Evolutionary conservation across 2,329 filamentous ascomycete genomes (phyloP).

Genomic region (Exophiala calicioides): DNA sequence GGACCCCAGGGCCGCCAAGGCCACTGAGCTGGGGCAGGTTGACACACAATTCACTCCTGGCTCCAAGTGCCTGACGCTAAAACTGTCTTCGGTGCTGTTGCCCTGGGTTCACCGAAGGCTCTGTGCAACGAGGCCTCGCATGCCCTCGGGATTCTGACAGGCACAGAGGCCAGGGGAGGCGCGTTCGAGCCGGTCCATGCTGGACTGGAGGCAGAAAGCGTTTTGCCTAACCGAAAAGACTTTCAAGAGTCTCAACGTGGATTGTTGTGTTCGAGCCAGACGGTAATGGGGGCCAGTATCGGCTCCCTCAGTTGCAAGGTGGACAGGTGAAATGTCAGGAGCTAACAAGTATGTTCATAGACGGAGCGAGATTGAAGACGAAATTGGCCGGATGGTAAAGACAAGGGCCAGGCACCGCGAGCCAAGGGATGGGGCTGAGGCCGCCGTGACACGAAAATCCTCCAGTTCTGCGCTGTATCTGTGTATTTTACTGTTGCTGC

Average conservation of each 20-base stretch:
- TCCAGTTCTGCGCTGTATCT: too few species aligned
- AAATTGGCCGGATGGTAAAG: too few species aligned
- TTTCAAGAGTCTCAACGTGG: background rate
- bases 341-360: too few species aligned
- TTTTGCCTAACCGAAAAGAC: too few species aligned
- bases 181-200: too few species aligned
- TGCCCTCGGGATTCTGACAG: constrained; percentile 1
- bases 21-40: constrained; percentile 14
- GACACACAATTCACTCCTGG: constrained; percentile 16
- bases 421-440: too few species aligned
- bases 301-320: too few species aligned
- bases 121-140: constrained; percentile 17
- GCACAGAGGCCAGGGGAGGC: background rate
- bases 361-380: constrained; percentile 1
- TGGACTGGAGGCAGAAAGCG: too few species aligned
- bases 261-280: background rate
- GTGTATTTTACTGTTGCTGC: background rate
- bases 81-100: constrained; percentile 18
- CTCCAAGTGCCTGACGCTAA: constrained; percentile 22
- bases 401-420: too few species aligned
- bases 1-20: constrained; percentile 11
- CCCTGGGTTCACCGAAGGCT: constrained; percentile 9
- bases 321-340: too few species aligned
- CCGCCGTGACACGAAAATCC: too few species aligned
- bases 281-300: too few species aligned